Evolutionary conservation across 257 asterid genomes (phyloP).

Genomic region (Primulina huaijiensis): DNA sequence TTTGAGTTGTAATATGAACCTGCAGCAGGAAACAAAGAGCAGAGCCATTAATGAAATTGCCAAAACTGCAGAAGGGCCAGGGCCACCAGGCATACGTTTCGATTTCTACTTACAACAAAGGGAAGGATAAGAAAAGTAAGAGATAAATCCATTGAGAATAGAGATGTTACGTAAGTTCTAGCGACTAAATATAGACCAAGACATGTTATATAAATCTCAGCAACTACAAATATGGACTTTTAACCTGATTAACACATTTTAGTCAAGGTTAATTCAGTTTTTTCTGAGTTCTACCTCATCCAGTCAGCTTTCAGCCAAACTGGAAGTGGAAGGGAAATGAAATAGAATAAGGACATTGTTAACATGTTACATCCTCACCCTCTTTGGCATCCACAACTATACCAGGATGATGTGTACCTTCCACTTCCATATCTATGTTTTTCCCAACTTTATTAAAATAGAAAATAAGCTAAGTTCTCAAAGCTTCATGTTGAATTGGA

Average conservation of each 20-base stretch:
- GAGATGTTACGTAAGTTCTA: too few relatives aligned
- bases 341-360: too few relatives aligned
- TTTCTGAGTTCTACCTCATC: not conserved
- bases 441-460: not conserved
- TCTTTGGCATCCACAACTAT: not conserved
- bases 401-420: not conserved
- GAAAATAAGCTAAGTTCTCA: not conserved
- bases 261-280: not conserved
- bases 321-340: not conserved
- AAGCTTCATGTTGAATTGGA: not conserved
- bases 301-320: not conserved
- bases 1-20: constrained; percentile 60
- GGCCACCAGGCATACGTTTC: not conserved
- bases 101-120: not conserved
- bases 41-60: constrained; percentile 1
- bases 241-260: not conserved
- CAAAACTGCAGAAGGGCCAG: constrained; percentile 16
- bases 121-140: constrained; percentile 7
- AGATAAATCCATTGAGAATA: not conserved
- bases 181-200: not conserved
- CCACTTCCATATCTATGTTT: not conserved
- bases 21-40: constrained; percentile 28
- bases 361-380: not conserved
- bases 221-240: not conserved
- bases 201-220: not conserved